phyloP scores from a whole-genome alignment of 2,329 filamentous ascomycete genomes.

The Botrytis cinerea region DNA sequence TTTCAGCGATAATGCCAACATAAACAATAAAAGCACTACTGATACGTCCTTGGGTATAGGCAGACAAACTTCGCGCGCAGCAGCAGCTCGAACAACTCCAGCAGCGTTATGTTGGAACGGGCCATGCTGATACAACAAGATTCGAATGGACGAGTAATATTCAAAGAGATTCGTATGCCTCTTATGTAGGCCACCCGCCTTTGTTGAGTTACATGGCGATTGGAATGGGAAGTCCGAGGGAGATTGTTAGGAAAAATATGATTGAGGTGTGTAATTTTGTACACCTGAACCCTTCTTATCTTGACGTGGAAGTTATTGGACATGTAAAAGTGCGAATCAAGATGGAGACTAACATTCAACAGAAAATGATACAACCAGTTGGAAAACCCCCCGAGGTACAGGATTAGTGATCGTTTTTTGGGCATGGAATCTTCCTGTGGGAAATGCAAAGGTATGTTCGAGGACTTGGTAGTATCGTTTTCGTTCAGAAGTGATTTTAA shows the following conservation, averaged over 20 bases:
- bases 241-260: slow-evolving; percentile 76
- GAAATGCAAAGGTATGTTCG: background rate
- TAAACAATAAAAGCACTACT: background rate
- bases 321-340: background rate
- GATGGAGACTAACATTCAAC: slow-evolving; percentile 23
- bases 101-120: slow-evolving; percentile 92
- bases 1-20: background rate
- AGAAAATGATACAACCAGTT: slow-evolving; percentile 71
- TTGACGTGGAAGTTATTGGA: background rate
- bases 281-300: no score
- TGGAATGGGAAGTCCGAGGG: slow-evolving; percentile 80
- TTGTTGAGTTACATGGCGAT: slow-evolving; percentile 87
- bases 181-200: slow-evolving; percentile 85
- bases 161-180: slow-evolving; percentile 86
- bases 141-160: slow-evolving; percentile 98
- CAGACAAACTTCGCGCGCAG: slow-evolving; percentile 95
- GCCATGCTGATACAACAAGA: slow-evolving; percentile 93
- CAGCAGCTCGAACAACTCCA: slow-evolving; percentile 98
- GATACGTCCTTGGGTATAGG: slow-evolving; percentile 51
- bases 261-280: slow-evolving; percentile 61
- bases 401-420: slow-evolving; percentile 39
- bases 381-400: slow-evolving; percentile 65
- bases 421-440: no score
- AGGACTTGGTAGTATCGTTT: background rate
- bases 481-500: background rate